These are phyloP conservation scores for Penicillium tannophilum DNA, from an alignment of 495 filamentous ascomycete genomes.

Conservation along the genomic window DNA sequence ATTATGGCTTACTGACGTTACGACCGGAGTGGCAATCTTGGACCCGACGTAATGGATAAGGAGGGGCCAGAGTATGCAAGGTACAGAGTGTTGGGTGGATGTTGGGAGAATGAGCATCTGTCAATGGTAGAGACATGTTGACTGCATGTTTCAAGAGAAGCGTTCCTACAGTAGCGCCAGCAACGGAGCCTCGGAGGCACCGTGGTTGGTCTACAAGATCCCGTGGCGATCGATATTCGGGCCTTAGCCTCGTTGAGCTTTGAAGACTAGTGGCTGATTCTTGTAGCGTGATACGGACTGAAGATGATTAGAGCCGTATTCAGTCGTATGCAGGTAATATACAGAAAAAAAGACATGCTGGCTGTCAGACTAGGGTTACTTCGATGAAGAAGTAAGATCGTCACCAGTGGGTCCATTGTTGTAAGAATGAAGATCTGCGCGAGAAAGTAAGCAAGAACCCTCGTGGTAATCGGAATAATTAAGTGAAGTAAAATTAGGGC, in stretches of 20 bases:
- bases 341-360: not conserved
- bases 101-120: not conserved
- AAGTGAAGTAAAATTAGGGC: constrained; percentile 9
- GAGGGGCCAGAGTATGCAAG: not conserved
- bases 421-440: not conserved
- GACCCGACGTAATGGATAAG: not conserved
- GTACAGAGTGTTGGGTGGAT: not conserved
- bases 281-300: not conserved
- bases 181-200: not conserved
- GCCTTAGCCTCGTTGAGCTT: not conserved
- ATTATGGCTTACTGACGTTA: not conserved
- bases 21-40: not conserved
- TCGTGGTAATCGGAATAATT: not conserved
- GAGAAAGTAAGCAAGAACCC: not conserved
- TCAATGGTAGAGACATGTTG: not conserved
- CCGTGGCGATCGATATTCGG: not conserved
- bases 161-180: constrained; percentile 1
- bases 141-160: not conserved
- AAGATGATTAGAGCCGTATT: not conserved
- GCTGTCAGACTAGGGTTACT: not conserved
- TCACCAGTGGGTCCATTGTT: not conserved
- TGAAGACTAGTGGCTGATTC: not conserved
- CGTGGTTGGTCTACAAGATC: not conserved
- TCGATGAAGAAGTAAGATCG: not conserved
- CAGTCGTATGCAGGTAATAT: not conserved